These are phyloP conservation scores for Rhytidhysteron rufulum DNA, from an alignment of 2,329 filamentous ascomycete genomes.

Conservation along the genomic window DNA sequence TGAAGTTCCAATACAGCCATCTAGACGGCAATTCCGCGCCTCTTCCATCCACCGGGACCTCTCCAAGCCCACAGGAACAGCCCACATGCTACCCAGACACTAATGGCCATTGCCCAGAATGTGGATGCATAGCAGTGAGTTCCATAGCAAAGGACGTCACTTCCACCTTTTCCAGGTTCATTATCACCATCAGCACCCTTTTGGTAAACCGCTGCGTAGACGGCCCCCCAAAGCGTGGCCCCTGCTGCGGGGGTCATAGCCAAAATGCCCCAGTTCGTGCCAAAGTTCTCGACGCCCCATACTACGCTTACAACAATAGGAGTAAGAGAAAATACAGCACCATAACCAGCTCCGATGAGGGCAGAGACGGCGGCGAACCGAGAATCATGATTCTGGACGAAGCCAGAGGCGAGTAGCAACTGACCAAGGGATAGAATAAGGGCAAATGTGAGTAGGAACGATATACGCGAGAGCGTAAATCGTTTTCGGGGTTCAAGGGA, in stretches of 20 bases:
- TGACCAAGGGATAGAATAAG: conserved; percentile 70
- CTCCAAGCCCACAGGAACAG: conserved; percentile 75
- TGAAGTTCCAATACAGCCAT: no score
- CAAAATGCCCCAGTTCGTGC: conserved; percentile 95
- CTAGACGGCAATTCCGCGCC: conserved; percentile 67
- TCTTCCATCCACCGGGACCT: conserved; percentile 70
- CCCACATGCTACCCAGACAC: conserved; percentile 71
- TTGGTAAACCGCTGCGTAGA: conserved; percentile 84
- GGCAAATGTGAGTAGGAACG: conserved; percentile 73
- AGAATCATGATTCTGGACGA: conserved; percentile 67
- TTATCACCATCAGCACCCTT: conserved; percentile 51
- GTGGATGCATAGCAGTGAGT: conserved; percentile 73
- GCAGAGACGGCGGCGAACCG: conserved; percentile 84
- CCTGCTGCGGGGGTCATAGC: conserved; percentile 87
- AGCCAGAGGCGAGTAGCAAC: conserved; percentile 70
- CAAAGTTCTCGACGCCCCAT: conserved; percentile 98
- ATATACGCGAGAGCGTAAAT: conserved; percentile 70
- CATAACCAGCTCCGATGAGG: conserved; percentile 85
- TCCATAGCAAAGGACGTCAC: conserved; percentile 71
- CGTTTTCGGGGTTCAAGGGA: conserved; percentile 25
- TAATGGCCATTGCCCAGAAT: conserved; percentile 82
- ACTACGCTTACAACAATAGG: conserved; percentile 95
- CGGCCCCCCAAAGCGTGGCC: conserved; percentile 81
- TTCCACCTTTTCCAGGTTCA: conserved; percentile 27
- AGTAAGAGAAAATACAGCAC: conserved; percentile 81